These are phyloP conservation scores for Gynandropsis gynandra DNA, from an alignment of 345 rosid genomes.

Conservation along the genomic window DNA sequence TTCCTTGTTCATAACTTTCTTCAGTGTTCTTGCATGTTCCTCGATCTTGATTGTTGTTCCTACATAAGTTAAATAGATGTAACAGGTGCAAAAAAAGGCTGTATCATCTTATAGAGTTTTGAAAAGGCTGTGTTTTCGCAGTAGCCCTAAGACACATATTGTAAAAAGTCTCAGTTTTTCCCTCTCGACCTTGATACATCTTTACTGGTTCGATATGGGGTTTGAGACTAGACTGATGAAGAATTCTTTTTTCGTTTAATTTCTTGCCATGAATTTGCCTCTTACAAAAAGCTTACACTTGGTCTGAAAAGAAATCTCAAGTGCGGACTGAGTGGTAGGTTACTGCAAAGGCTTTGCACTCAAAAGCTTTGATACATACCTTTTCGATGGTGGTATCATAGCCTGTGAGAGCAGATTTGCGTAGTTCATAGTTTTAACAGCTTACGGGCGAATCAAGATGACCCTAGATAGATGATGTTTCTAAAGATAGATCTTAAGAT, in stretches of 20 bases:
- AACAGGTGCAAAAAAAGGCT: slow-evolving; percentile 21
- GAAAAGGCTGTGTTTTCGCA: slow-evolving; percentile 19
- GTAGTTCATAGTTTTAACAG: no score
- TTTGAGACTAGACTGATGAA: slow-evolving; percentile 14
- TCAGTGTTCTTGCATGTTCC: slow-evolving; percentile 26
- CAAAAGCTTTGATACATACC: no score
- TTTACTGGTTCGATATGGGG: slow-evolving; percentile 10
- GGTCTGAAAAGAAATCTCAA: no score
- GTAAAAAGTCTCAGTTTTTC: slow-evolving; percentile 3
- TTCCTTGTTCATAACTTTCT: slow-evolving; percentile 24
- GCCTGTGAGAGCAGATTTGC: no score
- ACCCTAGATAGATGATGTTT: no score
- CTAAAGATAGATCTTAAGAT: no score
- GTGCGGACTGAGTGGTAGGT: no score
- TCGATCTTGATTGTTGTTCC: slow-evolving; percentile 25
- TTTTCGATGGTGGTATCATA: no score
- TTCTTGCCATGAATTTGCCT: slow-evolving; percentile 15
- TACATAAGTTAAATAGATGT: slow-evolving; percentile 28
- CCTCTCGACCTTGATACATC: slow-evolving; percentile 5
- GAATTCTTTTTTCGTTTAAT: no score
- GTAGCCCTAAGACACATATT: slow-evolving; percentile 22
- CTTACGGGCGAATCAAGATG: no score
- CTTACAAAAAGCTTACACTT: no score
- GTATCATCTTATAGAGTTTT: slow-evolving; percentile 24
- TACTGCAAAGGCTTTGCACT: no score